Base-by-base conservation (phyloP, 2,329 filamentous ascomycete genomes). In the Aspergillus persii region DNA sequence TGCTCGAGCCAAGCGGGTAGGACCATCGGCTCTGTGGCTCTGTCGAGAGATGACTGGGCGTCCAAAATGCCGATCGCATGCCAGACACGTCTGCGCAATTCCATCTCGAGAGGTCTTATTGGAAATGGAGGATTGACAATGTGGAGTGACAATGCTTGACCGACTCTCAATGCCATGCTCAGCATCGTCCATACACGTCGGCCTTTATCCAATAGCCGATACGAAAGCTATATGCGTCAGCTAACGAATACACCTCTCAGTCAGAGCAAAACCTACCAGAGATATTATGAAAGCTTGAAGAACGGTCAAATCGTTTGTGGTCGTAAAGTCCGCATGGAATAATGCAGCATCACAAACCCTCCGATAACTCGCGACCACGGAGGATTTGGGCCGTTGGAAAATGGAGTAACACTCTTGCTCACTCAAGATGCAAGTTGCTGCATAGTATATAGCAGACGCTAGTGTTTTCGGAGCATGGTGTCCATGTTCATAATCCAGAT, bases 1-100 rank as follows among this genome's bases (percentile, higher is more conserved):
- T 65, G 63, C 29, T 69, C 56, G 11, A 73, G 54, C 69, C 71
- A 74, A 12, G 56, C 63, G 7, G 66, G 62, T 57, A 67, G 66
- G 63, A 74, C 71, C 68, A 74, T 74, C n/a, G 69, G 70, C 46
- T 72, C 72, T 8, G 70, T 70, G 33, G 69, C 71, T 15, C 70
- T 60, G 51, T 74, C 70, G 4, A 71, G 61, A 0, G 69, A 68
- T 4, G 69, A 68, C 54, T 70, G 61, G 2, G 72, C 31, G 50
- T 74, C 71, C 3, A 74, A 66, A 36, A 71, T 47, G 2, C 69
- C 68, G 29, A 73, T 74, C 2, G 56, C 61, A 41, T 66, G 63
- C 70, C 71, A 73, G 18, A 70, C 53, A 26, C 70, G 70, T 11
- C 64, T 61, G 27, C 71, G 71, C 56, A 74, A 66, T 44, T 74